Base-by-base conservation (phyloP, 176 grass and related monocot genomes). In the Eleusine indica region DNA sequence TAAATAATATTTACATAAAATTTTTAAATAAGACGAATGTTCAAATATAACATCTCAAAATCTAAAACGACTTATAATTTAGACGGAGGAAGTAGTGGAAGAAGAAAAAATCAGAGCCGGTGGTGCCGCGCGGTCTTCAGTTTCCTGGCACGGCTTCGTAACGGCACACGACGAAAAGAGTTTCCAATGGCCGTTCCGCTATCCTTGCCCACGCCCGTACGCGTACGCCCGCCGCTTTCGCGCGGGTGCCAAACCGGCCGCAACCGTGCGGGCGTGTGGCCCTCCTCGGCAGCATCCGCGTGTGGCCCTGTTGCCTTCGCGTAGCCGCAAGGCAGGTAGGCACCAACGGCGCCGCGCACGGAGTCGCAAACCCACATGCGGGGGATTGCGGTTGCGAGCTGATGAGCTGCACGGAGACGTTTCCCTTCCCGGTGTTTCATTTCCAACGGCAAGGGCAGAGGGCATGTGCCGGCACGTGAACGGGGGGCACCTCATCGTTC, bases 111-210 rank as follows among this genome's bases (percentile, higher is more conserved):
- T 46, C 44, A 46, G 44, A 46, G 44, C 44, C 44, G 44, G 44
- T 44, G 43, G 18, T 15, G 12, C 48, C 12, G 15, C 48, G 48
- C 48, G 13, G 14, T 51, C 39, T 41, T 61, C 8, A 29, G 40
- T 46, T 73, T 58, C 13, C 22, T 29, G 8, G 6, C 65, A 29
- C 11, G 37, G 35, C 62, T 32, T 41, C 19, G 56, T 0, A n/a
- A 10, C 84, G 22, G 68, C 84, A 44, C 84, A 37, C 78, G 84
- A 80, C 68, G 66, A 86, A 41, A 41, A 9, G 3, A 4, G 10
- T 40, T 21, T 17, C 54, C 40, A 72, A 21, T 56, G 68, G 84
- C 76, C 68, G 57, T 43, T 84, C 28, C 19, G 81, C 63, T 68
- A 21, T n/a, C 4, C 49, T 38, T 9, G 64, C 73, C 62, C 73